Percentiles rank a stretch among this genome's conserved stretches.
phyloP scores from a whole-genome alignment of 352 stramenopile species.

The Globisporangium cylindrosporum region DNA sequence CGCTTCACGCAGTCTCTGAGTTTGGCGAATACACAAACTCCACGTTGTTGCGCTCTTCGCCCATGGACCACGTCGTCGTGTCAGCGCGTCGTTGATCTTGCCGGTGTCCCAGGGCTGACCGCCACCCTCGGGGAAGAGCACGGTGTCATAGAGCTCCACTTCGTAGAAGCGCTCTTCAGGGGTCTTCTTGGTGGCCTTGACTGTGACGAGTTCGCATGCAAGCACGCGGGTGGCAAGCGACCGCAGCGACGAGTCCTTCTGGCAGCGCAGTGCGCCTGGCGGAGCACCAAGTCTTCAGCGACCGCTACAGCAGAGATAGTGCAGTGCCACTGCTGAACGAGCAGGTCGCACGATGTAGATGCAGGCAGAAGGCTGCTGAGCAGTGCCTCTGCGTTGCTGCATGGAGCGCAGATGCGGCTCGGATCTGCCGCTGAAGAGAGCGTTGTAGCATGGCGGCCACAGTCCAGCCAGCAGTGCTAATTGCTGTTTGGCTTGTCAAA shows the following conservation, averaged over 20 bases:
- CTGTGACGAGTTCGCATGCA: not conserved
- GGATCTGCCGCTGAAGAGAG: not conserved
- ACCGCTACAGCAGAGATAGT: not conserved
- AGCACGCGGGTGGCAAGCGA: not conserved
- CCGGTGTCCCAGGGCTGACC: constrained; percentile 86
- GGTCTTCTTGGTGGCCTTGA: not conserved
- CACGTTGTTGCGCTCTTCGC: constrained; percentile 72
- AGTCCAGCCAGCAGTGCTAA: not conserved
- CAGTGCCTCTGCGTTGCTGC: no score
- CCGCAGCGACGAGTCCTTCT: not conserved
- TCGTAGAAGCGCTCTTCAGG: not conserved
- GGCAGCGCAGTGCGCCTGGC: not conserved
- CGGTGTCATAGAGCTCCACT: constrained; percentile 70
- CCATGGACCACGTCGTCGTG: constrained; percentile 15
- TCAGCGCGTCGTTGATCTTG: constrained; percentile 38
- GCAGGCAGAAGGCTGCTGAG: not conserved
- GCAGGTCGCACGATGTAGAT: not conserved
- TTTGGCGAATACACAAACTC: constrained; percentile 54
- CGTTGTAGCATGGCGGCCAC: not conserved
- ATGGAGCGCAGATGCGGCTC: not conserved
- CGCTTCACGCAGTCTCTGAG: constrained; percentile 16
- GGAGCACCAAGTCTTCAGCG: not conserved
- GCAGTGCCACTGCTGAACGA: not conserved
- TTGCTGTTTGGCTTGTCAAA: not conserved
- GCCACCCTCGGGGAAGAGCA: constrained; percentile 86